phyloP scores from a whole-genome alignment of 495 filamentous ascomycete species.

The Xylaria nigripes region DNA sequence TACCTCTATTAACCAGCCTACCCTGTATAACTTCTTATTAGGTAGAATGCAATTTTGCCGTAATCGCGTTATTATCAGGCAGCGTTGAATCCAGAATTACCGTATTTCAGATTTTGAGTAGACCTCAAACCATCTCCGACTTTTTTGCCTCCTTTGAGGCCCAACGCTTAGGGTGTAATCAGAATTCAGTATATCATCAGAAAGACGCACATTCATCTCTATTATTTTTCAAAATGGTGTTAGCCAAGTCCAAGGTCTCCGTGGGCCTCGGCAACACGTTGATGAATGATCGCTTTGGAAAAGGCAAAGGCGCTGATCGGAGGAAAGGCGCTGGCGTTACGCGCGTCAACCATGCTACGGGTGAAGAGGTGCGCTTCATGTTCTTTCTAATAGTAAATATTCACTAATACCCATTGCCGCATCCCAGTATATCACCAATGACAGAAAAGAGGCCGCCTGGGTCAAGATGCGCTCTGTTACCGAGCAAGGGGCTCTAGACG shows the following conservation, averaged over 20 bases:
- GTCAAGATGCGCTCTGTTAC: conserved; percentile 98
- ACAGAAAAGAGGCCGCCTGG: conserved; percentile 69
- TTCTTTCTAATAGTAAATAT: neutral
- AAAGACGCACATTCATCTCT: neutral
- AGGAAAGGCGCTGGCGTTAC: conserved; percentile 54
- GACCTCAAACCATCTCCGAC: neutral
- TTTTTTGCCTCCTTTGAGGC: neutral
- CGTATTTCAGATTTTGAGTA: neutral
- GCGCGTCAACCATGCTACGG: conserved; percentile 52
- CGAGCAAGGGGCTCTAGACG: conserved; percentile 90
- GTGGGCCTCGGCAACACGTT: conserved; percentile 78
- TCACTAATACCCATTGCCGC: conserved; percentile 2
- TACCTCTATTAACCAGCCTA: conserved; percentile 4
- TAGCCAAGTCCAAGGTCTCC: conserved; percentile 89
- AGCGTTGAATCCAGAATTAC: neutral
- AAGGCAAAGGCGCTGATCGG: conserved; percentile 66
- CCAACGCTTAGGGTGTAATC: neutral
- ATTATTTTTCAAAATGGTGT: conserved; percentile 57
- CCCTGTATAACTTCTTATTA: too few species aligned
- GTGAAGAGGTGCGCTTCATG: conserved; percentile 34
- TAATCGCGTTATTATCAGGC: neutral
- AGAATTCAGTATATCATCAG: neutral
- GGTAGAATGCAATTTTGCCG: too few species aligned
- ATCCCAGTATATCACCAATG: conserved; percentile 58
- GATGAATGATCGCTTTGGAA: conserved; percentile 91